Percentiles rank a stretch among this genome's conserved stretches.
phyloP scores from a whole-genome alignment of 495 filamentous ascomycete species.

The Oidiodendron maius region DNA sequence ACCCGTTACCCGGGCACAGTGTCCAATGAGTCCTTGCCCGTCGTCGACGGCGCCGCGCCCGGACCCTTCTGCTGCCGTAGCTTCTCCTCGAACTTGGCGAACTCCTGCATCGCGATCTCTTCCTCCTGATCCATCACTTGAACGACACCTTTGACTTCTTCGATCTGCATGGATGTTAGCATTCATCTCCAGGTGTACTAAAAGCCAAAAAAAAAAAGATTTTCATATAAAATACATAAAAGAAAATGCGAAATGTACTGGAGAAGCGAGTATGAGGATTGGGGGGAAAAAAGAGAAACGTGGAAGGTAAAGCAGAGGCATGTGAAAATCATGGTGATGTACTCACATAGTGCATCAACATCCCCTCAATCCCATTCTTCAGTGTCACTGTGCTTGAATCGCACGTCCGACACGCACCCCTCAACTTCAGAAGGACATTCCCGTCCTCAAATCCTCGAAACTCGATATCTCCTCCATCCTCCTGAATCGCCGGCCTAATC shows the following conservation, averaged over 20 bases:
- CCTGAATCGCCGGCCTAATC: slow-evolving; percentile 91
- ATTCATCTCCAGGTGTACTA: neutral
- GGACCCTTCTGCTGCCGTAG: slow-evolving; percentile 66
- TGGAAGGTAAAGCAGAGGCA: neutral
- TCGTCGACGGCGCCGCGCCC: slow-evolving; percentile 44
- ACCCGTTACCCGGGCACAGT: slow-evolving; percentile 40
- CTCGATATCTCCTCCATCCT: slow-evolving; percentile 97
- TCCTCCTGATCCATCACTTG: slow-evolving; percentile 91
- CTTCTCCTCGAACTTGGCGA: slow-evolving; percentile 95
- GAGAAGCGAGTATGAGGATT: too few relatives aligned
- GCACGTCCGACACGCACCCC: slow-evolving; percentile 91
- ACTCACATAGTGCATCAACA: slow-evolving; percentile 74
- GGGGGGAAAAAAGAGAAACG: too few relatives aligned
- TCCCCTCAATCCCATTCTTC: slow-evolving; percentile 94
- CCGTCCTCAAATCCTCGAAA: slow-evolving; percentile 85
- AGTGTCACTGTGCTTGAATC: slow-evolving; percentile 93
- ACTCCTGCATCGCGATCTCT: slow-evolving; percentile 82
- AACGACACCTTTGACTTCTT: slow-evolving; percentile 89
- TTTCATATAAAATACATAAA: too few relatives aligned
- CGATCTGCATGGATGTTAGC: slow-evolving; percentile 54
- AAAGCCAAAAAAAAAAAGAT: too few relatives aligned
- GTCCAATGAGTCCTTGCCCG: slow-evolving; percentile 63
- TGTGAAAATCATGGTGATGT: neutral
- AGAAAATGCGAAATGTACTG: too few relatives aligned
- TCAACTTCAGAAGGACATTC: slow-evolving; percentile 76